phyloP scores from a whole-genome alignment of 2,329 filamentous ascomycete genomes.

The Hymenoscyphus fraxineus region DNA sequence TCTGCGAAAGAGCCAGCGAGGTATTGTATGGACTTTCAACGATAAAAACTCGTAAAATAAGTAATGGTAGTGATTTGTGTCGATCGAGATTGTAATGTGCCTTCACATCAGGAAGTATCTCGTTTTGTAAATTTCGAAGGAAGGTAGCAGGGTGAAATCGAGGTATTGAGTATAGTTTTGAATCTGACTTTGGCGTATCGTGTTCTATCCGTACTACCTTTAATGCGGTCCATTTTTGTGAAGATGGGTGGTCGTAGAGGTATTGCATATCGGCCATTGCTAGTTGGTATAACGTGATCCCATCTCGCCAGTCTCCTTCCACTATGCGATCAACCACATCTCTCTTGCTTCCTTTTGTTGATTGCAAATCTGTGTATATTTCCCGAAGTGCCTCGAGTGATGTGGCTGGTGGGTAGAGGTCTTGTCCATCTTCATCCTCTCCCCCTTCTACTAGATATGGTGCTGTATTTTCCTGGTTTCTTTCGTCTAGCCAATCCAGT shows the following conservation, averaged over 20 bases:
- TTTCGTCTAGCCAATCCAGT: conserved; percentile 72
- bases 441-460: conserved; percentile 58
- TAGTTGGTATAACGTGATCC: conserved; percentile 61
- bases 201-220: conserved; percentile 50
- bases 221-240: conserved; percentile 62
- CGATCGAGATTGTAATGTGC: conserved; percentile 77
- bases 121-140: conserved; percentile 67
- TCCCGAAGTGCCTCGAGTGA: conserved; percentile 65
- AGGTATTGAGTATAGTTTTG: conserved; percentile 52
- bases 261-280: conserved; percentile 67
- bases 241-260: conserved; percentile 60
- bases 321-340: conserved; percentile 61
- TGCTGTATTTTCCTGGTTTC: conserved; percentile 55
- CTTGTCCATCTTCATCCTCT: conserved; percentile 54
- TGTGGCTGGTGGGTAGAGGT: conserved; percentile 64
- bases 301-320: conserved; percentile 66
- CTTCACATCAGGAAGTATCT: conserved; percentile 75
- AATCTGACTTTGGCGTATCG: conserved; percentile 40
- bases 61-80: conserved; percentile 63
- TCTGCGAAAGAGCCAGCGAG: conserved; percentile 42
- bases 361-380: conserved; percentile 58
- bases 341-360: conserved; percentile 56
- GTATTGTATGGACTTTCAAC: conserved; percentile 78
- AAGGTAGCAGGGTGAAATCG: conserved; percentile 80
- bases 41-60: conserved; percentile 74